Evolutionary conservation across 768 basidiomycete species (phyloP).

Genomic region (Lactarius evosmus): DNA sequence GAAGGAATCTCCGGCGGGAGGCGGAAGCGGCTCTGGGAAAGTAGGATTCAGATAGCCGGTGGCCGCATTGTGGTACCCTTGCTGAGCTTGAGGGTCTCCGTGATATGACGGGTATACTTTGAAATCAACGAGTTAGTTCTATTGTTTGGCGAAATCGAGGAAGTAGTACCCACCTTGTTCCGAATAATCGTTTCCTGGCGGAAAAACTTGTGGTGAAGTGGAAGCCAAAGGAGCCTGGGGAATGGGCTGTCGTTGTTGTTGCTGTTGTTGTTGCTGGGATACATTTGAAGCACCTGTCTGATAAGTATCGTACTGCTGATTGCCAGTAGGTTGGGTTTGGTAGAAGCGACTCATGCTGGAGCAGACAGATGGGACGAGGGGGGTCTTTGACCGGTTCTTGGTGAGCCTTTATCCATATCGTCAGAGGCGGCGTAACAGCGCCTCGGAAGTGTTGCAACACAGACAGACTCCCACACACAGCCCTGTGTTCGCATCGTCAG

Average conservation of each 20-base stretch:
- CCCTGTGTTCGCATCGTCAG: background rate
- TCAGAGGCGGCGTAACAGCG: background rate
- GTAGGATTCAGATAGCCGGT: background rate
- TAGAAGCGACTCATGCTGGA: background rate
- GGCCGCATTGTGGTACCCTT: background rate
- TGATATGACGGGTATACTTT: background rate
- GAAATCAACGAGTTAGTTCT: background rate
- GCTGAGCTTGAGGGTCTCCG: background rate
- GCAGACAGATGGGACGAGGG: background rate
- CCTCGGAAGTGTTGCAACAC: background rate
- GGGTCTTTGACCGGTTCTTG: background rate
- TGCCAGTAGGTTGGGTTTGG: background rate
- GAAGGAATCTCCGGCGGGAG: background rate
- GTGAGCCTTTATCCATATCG: constrained; percentile 3
- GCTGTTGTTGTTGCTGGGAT: background rate
- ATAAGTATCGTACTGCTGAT: background rate
- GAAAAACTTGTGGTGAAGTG: background rate
- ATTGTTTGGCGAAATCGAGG: background rate
- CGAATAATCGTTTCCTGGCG: background rate
- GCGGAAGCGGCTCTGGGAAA: constrained; percentile 1
- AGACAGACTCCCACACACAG: constrained; percentile 18
- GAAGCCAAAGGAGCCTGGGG: background rate
- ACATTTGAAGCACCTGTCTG: background rate
- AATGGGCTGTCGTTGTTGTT: background rate
- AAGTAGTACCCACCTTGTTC: constrained; percentile 7